Conservation (phyloP, 257 asterid species). For the Fraxinus pennsylvanica region DNA sequence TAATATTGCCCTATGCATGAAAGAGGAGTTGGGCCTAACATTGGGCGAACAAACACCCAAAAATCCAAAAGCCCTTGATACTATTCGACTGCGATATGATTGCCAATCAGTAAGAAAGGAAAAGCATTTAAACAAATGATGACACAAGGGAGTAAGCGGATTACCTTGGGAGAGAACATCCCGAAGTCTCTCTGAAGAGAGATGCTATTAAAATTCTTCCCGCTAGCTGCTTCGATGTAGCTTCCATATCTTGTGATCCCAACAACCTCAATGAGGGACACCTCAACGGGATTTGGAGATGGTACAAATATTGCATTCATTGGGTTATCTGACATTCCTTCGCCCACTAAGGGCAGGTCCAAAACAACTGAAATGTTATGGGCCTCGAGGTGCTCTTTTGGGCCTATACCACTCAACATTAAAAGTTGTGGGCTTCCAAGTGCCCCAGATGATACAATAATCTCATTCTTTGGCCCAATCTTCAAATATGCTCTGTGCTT, state of each 20-base stretch:
- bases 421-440: constrained; percentile 90
- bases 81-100: background rate
- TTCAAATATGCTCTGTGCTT: constrained; percentile 66
- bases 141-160: background rate
- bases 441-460: constrained; percentile 78
- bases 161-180: constrained; percentile 79
- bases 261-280: constrained; percentile 81
- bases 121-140: background rate
- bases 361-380: constrained; percentile 53
- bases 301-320: constrained; percentile 87
- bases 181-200: constrained; percentile 47
- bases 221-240: constrained; percentile 79
- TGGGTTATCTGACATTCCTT: constrained; percentile 89
- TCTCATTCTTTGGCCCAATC: constrained; percentile 55
- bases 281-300: constrained; percentile 79
- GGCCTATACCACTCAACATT: constrained; percentile 88
- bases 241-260: constrained; percentile 61
- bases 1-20: background rate
- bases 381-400: constrained; percentile 54
- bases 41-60: background rate
- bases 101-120: background rate
- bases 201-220: constrained; percentile 47
- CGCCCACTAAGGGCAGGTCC: constrained; percentile 79
- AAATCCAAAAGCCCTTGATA: background rate
- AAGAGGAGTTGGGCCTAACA: background rate